Evolutionary conservation across 73 alveolate species (phyloP).

Genomic region (Blepharisma stoltei): DNA sequence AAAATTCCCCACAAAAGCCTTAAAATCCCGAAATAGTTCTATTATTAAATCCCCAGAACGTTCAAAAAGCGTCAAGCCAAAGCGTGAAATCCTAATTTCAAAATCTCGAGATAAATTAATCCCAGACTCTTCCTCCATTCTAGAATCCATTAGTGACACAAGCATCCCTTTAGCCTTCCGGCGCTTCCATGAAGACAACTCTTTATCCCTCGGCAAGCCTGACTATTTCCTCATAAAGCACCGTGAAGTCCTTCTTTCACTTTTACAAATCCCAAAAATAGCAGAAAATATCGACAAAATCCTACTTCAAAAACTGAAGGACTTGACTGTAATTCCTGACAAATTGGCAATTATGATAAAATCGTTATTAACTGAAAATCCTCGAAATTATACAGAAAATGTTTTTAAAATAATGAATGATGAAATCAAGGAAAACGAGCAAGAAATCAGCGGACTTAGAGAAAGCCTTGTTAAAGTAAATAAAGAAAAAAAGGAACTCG

Average conservation of each 20-base stretch:
- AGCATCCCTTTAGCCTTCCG: too few species aligned
- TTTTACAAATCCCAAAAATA: background rate
- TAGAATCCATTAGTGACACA: too few species aligned
- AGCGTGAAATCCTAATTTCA: too few species aligned
- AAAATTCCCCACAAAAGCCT: too few species aligned
- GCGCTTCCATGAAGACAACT: background rate
- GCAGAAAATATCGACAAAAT: background rate
- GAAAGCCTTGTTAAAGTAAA: background rate
- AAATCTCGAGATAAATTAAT: too few species aligned
- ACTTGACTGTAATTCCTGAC: background rate
- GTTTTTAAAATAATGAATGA: background rate
- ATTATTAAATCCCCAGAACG: too few species aligned
- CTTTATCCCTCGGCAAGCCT: background rate
- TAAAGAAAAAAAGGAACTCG: background rate
- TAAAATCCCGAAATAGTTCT: too few species aligned
- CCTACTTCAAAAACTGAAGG: background rate
- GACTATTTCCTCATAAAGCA: background rate
- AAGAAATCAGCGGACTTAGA: background rate
- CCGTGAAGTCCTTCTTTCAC: background rate
- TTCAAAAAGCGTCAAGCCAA: too few species aligned
- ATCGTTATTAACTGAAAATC: background rate
- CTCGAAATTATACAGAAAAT: background rate
- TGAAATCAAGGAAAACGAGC: background rate
- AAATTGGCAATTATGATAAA: background rate
- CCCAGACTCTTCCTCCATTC: too few species aligned